Percentiles rank a stretch among this genome's conserved stretches.
Evolutionary conservation across 202 grass and related monocot genomes (phyloP).

Genomic region (Sporobolus alterniflorus): DNA sequence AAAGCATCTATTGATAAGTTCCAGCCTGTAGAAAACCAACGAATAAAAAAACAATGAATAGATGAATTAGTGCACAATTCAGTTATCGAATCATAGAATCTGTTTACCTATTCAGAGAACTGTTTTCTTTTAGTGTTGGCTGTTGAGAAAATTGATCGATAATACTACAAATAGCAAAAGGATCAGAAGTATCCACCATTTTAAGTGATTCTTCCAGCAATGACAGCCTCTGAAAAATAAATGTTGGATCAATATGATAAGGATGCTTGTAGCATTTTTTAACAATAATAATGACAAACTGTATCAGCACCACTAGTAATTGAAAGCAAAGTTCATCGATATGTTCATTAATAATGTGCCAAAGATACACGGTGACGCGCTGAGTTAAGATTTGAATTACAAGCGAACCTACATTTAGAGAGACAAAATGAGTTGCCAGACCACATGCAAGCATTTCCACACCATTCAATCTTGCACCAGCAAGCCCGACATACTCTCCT

Average conservation of each 20-base stretch:
- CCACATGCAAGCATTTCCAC: conserved; percentile 94
- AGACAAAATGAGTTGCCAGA: conserved; percentile 94
- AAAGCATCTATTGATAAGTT: conserved; percentile 93
- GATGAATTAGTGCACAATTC: neutral
- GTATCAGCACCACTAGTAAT: neutral
- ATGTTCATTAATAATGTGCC: neutral
- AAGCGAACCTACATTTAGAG: conserved; percentile 62
- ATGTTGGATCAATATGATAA: neutral
- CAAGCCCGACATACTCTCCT: conserved; percentile 94
- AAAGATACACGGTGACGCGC: neutral
- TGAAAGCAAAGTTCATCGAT: neutral
- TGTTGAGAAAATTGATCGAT: conserved; percentile 79
- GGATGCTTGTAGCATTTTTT: neutral
- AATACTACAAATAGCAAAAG: conserved; percentile 69
- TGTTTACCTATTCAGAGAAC: conserved; percentile 68
- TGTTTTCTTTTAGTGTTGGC: conserved; percentile 72
- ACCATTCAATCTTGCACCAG: conserved; percentile 85
- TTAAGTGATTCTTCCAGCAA: conserved; percentile 80
- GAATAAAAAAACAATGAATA: neutral
- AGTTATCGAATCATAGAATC: neutral
- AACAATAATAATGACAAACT: conserved; percentile 2
- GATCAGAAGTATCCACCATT: conserved; percentile 66
- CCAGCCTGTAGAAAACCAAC: conserved; percentile 50
- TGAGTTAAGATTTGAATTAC: conserved; percentile 29
- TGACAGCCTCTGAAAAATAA: conserved; percentile 58